Base-by-base conservation (phyloP, 1,284 basidiomycete species). In the Ceratobasidium theobromae region DNA sequence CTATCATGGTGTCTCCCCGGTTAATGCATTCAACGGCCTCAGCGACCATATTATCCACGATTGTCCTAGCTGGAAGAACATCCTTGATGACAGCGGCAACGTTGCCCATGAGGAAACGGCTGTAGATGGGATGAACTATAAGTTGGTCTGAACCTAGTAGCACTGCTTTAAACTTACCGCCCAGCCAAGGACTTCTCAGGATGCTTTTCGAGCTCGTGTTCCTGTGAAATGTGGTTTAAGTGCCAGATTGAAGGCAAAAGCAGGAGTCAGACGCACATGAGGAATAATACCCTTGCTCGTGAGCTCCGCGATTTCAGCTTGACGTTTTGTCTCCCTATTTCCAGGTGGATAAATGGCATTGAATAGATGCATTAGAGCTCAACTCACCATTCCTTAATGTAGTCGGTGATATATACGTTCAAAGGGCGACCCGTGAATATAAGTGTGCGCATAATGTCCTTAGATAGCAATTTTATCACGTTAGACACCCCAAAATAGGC, bases 361-460 rank as follows among this genome's bases (percentile, higher is more conserved):
- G 27, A 14, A n/a, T 28, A 43, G 3, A 46, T 48, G 28, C 25
- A 38, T 45, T 11, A 5, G 18, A 51, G 43, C 9, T 5, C 12
- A 35, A 77, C 81, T 53, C 68, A 88, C 89, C 90, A 91, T 68
- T 88, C 82, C 30, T 86, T 85, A 67, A 94, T 83, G 74, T 93
- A 95, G 21, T 88, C 85, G 9, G 90, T 93, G 74, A 85, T 85
- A 71, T 86, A 79, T 25, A 95, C 89, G 45, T 93, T 86, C 71
- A 97, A 79, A 11, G 94, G 95, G 30, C 94, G 86, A 23, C 94
- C 94, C 64, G 88, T 90, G 79, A 86, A 95, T 73, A 95, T 95
- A 52, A 93, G 74, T 5, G 93, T 94, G 21, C 85, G 85, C 53
- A 87, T 79, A 9, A 86, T 86, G 74, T 91, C 91, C 65, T 45